Evolutionary conservation across 306 rosid genomes (phyloP), one percentile per base, ranked within the genome.

Genomic region (Abrus precatorius): DNA sequence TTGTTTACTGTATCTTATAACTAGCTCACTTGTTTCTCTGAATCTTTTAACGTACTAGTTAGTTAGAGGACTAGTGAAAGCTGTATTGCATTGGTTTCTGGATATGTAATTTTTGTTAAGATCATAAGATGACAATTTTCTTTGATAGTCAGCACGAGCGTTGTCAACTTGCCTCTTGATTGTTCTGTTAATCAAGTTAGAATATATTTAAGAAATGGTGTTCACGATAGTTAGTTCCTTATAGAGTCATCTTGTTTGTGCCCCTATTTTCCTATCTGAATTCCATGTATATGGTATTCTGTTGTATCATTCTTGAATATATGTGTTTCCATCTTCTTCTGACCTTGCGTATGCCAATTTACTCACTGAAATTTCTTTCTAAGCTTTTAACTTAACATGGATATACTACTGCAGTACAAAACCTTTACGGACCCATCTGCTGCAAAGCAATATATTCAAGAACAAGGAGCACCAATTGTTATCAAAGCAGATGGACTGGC

Each of bases 401-500:
- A 55, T 82, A 64, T 69, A 69, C 71, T 84, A 62, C 65, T 92
- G 86, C 97, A 94, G 99, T 93, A 95, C 83, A 90, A 68, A 84
- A 87, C 96, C 8, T 95, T 95, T 74, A 80, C 90, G 1, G 97
- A 93, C 79, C 89, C 97, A 41, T 76, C 88, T 53, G 89, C 90
- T 34, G 99, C 99, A 61, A 93, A 93, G 85, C 84, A 89, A 82
- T 95, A 93, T 83, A 89, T 93, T 77, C 82, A 90, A 82, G 93
- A 87, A 74, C 92, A 93, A 86, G 97, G 99, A 67, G 90, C 92
- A 12, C 99, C 99, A 0, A 89, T 92, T 83, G 98, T 96, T 49
- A 74, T 93, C 61, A 93, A 96, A 84, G 99, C 97, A 29, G 99
- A 96, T 86, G 98, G 98, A 57, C 78, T 96, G 84, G 99, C 99